Evolutionary conservation across 768 basidiomycete genomes (phyloP), one percentile per base, ranked within the genome.

Genomic region (Mycena capillaripes): DNA sequence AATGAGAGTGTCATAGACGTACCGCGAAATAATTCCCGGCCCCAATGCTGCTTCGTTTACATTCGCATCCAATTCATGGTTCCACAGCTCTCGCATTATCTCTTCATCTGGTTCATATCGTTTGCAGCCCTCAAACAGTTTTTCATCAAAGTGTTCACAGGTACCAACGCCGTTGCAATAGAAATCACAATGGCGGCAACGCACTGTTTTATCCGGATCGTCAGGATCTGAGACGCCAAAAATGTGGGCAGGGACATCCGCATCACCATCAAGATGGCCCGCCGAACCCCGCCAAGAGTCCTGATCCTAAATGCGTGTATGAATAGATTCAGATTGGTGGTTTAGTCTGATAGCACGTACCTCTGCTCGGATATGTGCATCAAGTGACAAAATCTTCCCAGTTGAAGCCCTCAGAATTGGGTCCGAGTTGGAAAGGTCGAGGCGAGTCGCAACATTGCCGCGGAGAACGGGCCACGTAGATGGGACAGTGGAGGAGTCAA

Each of bases 41-140:
- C 36, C 36, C 5, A 36, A 55, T 5, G 52, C 52, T 1, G 71
- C 71, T 25, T 72, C 71, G 5, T 27, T 27, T 34, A 57, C 65
- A 27, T 67, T 72, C 25, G 58, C 48, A 23, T 72, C 66, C 3
- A 72, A 42, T 21, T 72, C 65, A 19, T 63, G 71, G 2, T 66
- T 50, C 64, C 63, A 71, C 8, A 71, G 65, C 11, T 29, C 58
- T 6, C 9, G 40, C 50, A 50, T 67, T 11, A n/a, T 27, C 25
- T 29, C 42, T 16, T 48, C 21, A 27, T 72, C 71, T 5, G 19
- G 23, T 50, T 72, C 71, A 32, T 27, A 67, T 1, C 71, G 64
- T 32, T 66, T 30, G 32, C 65, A 67, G 0, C 34, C 65, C 5
- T 34, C 65, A 21, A 72, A 67, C 2, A 72, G 23, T 0, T 38